phyloP scores from a whole-genome alignment of 148 eudicot species.

The Suaeda aralocaspica region DNA sequence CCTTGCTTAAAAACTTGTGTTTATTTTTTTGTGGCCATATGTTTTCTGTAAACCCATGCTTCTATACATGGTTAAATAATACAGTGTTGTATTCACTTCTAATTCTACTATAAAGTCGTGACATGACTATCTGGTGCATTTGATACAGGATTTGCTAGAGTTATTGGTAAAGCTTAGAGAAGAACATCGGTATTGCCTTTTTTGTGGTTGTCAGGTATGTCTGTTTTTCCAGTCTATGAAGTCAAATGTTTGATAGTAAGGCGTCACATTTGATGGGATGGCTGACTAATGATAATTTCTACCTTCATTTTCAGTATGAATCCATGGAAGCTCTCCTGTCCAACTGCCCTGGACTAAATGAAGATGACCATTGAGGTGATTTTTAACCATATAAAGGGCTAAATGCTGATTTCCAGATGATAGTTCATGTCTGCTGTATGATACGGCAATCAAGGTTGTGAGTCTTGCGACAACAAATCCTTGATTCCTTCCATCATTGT shows the following conservation, averaged over 20 bases:
- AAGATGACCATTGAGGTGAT: conserved; percentile 67
- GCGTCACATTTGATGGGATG: neutral
- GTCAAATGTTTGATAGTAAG: neutral
- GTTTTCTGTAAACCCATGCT: too few relatives aligned
- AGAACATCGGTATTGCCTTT: conserved; percentile 79
- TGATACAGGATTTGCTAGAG: conserved; percentile 69
- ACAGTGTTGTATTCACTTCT: too few relatives aligned
- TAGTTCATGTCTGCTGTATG: conserved; percentile 7
- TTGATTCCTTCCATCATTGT: neutral
- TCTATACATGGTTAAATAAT: neutral
- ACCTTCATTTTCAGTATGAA: conserved; percentile 57
- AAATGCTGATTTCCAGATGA: conserved; percentile 4
- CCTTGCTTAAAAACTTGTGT: too few relatives aligned
- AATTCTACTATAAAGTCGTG: neutral
- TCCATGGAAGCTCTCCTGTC: conserved; percentile 57
- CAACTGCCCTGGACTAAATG: conserved; percentile 72
- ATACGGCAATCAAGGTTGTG: neutral
- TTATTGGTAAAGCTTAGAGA: conserved; percentile 72
- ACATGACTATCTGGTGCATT: conserved; percentile 14
- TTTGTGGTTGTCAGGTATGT: conserved; percentile 84
- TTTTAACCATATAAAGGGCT: neutral
- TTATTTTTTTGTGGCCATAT: too few relatives aligned
- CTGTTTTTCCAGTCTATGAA: neutral
- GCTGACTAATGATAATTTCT: conserved; percentile 4
- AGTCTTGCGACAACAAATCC: neutral